phyloP scores from a whole-genome alignment of 202 grass and related monocot genomes.

The Panicum virgatum region DNA sequence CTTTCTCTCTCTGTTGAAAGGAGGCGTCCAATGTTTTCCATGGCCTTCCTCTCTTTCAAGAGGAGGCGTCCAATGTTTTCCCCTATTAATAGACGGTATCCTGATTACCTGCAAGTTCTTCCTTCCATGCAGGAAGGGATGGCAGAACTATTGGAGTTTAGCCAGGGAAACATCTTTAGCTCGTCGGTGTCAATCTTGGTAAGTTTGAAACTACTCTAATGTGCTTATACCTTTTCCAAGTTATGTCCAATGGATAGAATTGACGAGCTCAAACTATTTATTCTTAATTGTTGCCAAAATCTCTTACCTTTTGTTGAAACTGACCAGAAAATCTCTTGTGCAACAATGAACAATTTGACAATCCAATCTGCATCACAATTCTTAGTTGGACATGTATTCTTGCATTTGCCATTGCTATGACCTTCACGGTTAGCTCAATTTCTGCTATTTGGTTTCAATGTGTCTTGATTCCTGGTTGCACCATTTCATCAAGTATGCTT shows the following conservation, averaged over 20 bases:
- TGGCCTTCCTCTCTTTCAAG: constrained; percentile 31
- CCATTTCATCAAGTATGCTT: constrained; percentile 1
- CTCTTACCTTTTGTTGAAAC: background rate
- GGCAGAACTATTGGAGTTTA: constrained; percentile 33
- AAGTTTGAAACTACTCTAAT: constrained; percentile 23
- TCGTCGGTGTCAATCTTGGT: constrained; percentile 32
- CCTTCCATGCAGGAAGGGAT: constrained; percentile 27
- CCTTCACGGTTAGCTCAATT: background rate
- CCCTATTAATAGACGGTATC: constrained; percentile 51
- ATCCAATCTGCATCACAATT: constrained; percentile 3
- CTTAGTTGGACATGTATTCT: background rate
- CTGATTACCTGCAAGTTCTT: constrained; percentile 32
- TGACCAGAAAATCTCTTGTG: constrained; percentile 13
- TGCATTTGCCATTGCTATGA: constrained; percentile 6
- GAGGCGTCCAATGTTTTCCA: constrained; percentile 13
- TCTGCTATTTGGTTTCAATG: background rate
- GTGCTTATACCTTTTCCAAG: constrained; percentile 7
- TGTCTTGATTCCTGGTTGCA: constrained; percentile 6
- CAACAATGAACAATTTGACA: background rate
- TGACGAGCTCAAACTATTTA: background rate
- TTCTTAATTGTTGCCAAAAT: no score
- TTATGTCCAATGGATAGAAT: background rate
- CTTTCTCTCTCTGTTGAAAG: constrained; percentile 31
- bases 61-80: constrained; percentile 22
- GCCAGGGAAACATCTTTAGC: constrained; percentile 16